Base-by-base conservation (phyloP, 805 yeast genomes). In the Starmerella khaoyaiensis region DNA sequence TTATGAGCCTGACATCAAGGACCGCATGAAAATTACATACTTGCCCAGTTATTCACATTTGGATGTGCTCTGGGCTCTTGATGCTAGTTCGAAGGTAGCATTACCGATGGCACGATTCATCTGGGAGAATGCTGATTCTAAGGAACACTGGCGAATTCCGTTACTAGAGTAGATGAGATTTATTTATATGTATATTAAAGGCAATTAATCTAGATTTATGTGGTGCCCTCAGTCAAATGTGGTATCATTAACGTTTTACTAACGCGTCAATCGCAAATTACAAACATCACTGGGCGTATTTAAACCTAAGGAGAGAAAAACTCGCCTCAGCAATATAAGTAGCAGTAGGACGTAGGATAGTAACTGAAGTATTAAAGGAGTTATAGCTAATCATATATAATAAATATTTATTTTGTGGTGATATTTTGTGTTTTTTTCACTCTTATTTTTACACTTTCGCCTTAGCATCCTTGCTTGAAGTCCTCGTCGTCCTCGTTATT, bases 21-120 rank as follows among this genome's bases (percentile, higher is more conserved):
- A 36, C 12, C 31, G 29, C 11, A 32, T 20, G 25, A 35, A 33
- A 33, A 58, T 60, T 16, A 51, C 63, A 16, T 67, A 67, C 34
- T 42, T 87, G 5, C 69, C 71, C 0, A 68, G 65, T 8, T 87
- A 87, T 55, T 73, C 84, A 14, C 98, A 87, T 57, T 60, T 87
- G 36, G 98, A 87, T 58, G 94, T 84, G 1, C 62, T 86, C 11
- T 87, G 98, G 98, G 87, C 96, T 0, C 74, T 70, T 50, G 86
- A 81, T 52, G 75, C 76, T 1, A 64, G 71, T 20, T 73, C 71
- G 4, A 67, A 65, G 30, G 69, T 87, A 16, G 94, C 93, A 1
- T 58, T 35, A 31, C 67, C 64, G 1, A 35, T 62, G 40, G 45
- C 44, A 15, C 44, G 50, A 21, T 54, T 51, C 27, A 51, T 61